Base-by-base conservation (phyloP, 2,329 filamentous ascomycete genomes). In the Penicillium sp. region DNA sequence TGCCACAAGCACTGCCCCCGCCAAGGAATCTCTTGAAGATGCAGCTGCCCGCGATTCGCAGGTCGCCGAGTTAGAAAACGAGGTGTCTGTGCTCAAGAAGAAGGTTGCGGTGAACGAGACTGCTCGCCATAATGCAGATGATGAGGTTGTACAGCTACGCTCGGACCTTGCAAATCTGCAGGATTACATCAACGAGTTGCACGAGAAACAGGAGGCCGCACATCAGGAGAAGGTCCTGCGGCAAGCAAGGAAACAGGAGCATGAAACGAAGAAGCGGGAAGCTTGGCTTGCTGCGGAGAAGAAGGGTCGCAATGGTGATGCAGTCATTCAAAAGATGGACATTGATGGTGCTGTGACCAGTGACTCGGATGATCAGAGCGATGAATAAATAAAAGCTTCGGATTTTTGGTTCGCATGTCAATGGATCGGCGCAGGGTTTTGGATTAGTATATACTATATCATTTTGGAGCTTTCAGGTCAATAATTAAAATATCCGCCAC, bases 211-310 rank as follows among this genome's bases (percentile, higher is more conserved):
- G 58, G 71, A 72, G 42, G 66, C 65, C 26, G 64, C 69, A 31
- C 67, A 70, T 33, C 61, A 62, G 37, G 65, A 69, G 45, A 71
- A 69, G 57, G 55, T 74, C 31, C 60, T 63, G 41, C 70, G 68
- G 8, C 71, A 72, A 60, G 69, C 67, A 33, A 70, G 69, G 50
- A 76, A 72, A 55, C 74, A 77, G 50, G 72, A 73, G 30, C 68
- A 71, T n/a, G 74, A 72, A 33, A 56, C 65, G n/a, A 70, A 71
- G 52, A 71, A 69, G 50, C 68, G 76, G 53, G 68, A 78, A 61
- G 74, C 74, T 22, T 79, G 76, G 71, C 75, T 78, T 59, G 70
- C 73, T 22, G 75, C 74, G 4, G 75, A 78, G 58, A 78, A 74
- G 58, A 73, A 70, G 54, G 76, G 76, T 26, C 66, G 66, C 53